Conservation (phyloP, 2,329 filamentous ascomycete genomes). For the Venturiaceae sp. region DNA sequence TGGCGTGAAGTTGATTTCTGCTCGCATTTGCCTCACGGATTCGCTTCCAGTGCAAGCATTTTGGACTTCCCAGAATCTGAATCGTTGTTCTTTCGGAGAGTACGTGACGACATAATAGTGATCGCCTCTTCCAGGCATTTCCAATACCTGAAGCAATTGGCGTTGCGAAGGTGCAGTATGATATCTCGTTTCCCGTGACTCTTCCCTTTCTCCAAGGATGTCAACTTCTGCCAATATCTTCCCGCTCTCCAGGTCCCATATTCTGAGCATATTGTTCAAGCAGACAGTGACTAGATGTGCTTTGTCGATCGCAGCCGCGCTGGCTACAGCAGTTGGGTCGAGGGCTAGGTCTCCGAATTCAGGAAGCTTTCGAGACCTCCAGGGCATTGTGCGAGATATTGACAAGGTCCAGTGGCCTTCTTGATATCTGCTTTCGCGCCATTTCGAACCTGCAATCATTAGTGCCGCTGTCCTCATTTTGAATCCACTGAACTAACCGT, state of each 20-base stretch:
- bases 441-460: conserved; percentile 25
- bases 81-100: conserved; percentile 80
- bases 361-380: conserved; percentile 54
- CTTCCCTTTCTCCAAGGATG: conserved; percentile 63
- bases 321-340: conserved; percentile 38
- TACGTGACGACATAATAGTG: conserved; percentile 65
- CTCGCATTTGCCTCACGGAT: conserved; percentile 62
- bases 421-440: conserved; percentile 66
- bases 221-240: conserved; percentile 69
- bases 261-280: conserved; percentile 77
- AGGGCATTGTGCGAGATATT: conserved; percentile 52
- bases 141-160: conserved; percentile 65
- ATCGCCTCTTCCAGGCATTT: conserved; percentile 38
- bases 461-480: neutral
- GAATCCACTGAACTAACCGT: conserved; percentile 7
- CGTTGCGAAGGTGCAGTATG: conserved; percentile 70
- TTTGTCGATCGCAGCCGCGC: conserved; percentile 28
- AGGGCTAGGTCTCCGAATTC: conserved; percentile 57
- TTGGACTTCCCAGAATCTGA: conserved; percentile 84
- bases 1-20: conserved; percentile 53
- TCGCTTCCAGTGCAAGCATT: conserved; percentile 48
- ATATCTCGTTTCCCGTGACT: conserved; percentile 34
- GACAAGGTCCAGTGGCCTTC: conserved; percentile 63
- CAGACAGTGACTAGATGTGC: conserved; percentile 67
- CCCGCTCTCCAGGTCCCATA: conserved; percentile 82